A percentile compares a stretch with the other conserved stretches of the same genome.
These are phyloP conservation scores for Tulasnella sp. DNA, from an alignment of 768 basidiomycete genomes.

Conservation along the genomic window DNA sequence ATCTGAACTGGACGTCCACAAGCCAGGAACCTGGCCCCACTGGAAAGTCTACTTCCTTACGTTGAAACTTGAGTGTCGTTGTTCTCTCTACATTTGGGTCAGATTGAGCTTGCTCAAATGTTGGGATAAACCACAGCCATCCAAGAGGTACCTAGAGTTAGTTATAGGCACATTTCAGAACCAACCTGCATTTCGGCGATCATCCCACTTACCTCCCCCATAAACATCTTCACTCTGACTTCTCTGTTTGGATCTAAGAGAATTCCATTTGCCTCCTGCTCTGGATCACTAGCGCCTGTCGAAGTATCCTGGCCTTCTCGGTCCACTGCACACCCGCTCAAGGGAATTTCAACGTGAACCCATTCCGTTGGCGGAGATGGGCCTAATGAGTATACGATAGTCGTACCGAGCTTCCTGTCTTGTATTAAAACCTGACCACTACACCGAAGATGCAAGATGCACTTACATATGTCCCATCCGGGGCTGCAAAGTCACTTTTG, in stretches of 20 bases:
- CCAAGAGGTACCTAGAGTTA: conserved; percentile 66
- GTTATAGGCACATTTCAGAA: conserved; percentile 23
- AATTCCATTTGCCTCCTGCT: conserved; percentile 31
- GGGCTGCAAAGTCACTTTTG: conserved; percentile 23
- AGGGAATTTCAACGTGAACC: conserved; percentile 14
- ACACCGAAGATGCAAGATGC: too few relatives aligned
- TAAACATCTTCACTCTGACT: conserved; percentile 57
- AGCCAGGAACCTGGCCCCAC: conserved; percentile 59
- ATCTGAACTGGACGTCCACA: conserved; percentile 50
- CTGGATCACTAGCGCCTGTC: conserved; percentile 2
- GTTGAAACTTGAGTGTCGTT: conserved; percentile 35
- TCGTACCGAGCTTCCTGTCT: background rate
- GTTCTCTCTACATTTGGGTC: conserved; percentile 8
- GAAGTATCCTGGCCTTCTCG: conserved; percentile 9
- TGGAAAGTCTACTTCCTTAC: conserved; percentile 67
- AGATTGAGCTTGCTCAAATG: conserved; percentile 53
- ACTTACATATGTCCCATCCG: background rate
- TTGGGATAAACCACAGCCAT: conserved; percentile 80
- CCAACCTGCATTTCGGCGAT: conserved; percentile 19
- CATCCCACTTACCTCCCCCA: conserved; percentile 44
- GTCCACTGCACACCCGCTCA: background rate
- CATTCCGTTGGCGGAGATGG: conserved; percentile 18
- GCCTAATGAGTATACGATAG: conserved; percentile 14
- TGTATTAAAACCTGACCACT: too few relatives aligned
- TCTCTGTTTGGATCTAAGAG: conserved; percentile 57